Evolutionary conservation across 2,329 filamentous ascomycete species (phyloP).

Genomic region (Colletotrichum sojae): DNA sequence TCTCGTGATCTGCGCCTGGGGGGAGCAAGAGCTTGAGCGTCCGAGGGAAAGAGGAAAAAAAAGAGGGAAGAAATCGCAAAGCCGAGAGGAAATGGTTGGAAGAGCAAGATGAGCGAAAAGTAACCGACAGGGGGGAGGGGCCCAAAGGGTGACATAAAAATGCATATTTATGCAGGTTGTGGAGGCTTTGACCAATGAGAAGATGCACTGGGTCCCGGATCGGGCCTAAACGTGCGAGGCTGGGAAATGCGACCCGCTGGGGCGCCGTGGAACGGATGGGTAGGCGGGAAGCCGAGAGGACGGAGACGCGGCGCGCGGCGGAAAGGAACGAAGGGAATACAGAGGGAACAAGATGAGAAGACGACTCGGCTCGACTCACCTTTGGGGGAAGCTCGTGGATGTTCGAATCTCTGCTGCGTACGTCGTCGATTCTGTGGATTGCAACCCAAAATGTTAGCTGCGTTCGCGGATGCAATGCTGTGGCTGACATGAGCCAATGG

Average conservation of each 20-base stretch:
- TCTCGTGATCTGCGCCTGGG: slow-evolving; percentile 37
- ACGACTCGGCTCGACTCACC: slow-evolving; percentile 18
- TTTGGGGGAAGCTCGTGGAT: slow-evolving; percentile 1
- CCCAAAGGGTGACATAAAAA: slow-evolving; percentile 34
- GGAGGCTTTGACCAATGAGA: slow-evolving; percentile 31
- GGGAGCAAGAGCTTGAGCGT: slow-evolving; percentile 22
- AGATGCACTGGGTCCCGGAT: slow-evolving; percentile 9
- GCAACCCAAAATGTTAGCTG: slow-evolving; percentile 5
- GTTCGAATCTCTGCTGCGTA: not conserved
- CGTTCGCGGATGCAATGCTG: not conserved
- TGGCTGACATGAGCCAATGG: slow-evolving; percentile 23
- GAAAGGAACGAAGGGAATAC: not conserved
- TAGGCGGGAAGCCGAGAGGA: slow-evolving; percentile 21
- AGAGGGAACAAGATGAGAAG: not conserved
- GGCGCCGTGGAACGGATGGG: slow-evolving; percentile 23
- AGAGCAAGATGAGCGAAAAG: slow-evolving; percentile 35
- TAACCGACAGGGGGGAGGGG: slow-evolving; percentile 13
- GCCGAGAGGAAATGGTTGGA: slow-evolving; percentile 43
- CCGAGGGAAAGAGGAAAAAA: slow-evolving; percentile 26
- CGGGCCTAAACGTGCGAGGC: slow-evolving; percentile 33
- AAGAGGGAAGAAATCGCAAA: slow-evolving; percentile 48
- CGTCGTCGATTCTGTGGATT: not conserved
- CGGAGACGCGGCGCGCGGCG: not conserved
- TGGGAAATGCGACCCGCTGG: slow-evolving; percentile 34
- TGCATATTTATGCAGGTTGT: slow-evolving; percentile 39